phyloP scores from a whole-genome alignment of 495 filamentous ascomycete genomes.

The Chaetomium cochliodes region DNA sequence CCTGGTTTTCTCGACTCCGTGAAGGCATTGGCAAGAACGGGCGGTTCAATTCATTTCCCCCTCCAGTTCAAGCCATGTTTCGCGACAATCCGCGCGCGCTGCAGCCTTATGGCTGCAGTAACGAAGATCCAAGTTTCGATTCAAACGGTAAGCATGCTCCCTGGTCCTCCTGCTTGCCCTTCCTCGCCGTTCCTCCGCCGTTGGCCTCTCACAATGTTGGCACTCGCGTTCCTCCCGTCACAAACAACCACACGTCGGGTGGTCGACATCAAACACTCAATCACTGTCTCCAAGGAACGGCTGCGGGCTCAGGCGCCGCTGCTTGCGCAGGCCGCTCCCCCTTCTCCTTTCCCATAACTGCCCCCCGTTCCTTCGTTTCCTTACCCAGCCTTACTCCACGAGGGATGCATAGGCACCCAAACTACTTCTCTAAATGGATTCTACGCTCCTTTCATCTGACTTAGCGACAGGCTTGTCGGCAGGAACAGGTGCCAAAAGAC shows the following conservation, averaged over 20 bases:
- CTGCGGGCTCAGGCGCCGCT: background rate
- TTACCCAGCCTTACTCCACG: background rate
- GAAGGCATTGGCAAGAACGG: constrained; percentile 1
- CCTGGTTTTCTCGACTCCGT: background rate
- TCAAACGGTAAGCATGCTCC: constrained; percentile 5
- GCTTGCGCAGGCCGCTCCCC: background rate
- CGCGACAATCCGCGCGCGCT: background rate
- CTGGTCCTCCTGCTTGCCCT: background rate
- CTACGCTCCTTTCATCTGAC: constrained; percentile 17
- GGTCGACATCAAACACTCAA: background rate
- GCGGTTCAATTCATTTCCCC: background rate
- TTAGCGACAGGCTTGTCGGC: constrained; percentile 3
- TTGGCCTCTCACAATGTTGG: background rate
- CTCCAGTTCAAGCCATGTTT: constrained; percentile 6
- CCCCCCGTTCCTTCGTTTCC: background rate
- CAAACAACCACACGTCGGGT: background rate
- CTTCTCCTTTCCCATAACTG: background rate
- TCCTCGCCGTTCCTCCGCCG: background rate
- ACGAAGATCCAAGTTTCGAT: background rate
- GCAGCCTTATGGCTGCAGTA: background rate
- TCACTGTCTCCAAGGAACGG: background rate
- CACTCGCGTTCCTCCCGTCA: background rate
- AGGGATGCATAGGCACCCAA: background rate
- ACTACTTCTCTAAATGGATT: constrained; percentile 19
- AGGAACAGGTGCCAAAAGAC: constrained; percentile 4